Base-by-base conservation (phyloP, 129 eudicot genomes). In the Sambucus nigra region DNA sequence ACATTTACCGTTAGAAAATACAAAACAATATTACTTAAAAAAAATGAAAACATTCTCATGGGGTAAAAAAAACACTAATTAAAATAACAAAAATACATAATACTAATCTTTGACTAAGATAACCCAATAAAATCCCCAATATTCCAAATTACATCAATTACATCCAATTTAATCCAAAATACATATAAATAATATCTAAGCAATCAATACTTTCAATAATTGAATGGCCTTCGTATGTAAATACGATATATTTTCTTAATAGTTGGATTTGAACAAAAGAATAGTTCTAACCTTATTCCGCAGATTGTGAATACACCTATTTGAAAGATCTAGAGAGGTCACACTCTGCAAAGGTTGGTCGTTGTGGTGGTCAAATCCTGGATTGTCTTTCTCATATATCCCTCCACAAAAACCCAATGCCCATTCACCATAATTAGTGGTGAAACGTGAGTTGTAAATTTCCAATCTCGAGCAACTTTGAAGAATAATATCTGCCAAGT, bases 381-480 rank as follows among this genome's bases (percentile, higher is more conserved):
- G 91, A 63, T 82, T 82, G 41, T 80, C 85, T 67, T 76, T 69
- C 12, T 72, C 74, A 31, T 69, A 82, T 47, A 86, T 67, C 70
- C 84, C 99, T 72, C 94, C 99, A 69, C 95, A 86, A 68, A 92
- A 92, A 44, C 99, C 95, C 68, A 92, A 66, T 25, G 94, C 99
- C 95, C 95, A 86, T 55, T 59, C 77, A 41, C 94, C 79, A 55
- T 60, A 92, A 14, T 67, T 74, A 26, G 55, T 28, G 25, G 99
- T 92, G 57, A 92, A 86, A 51, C 45, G 46, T 6, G 95, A 86
- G 83, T 92, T 92, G 67, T 59, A 79, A 6, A 92, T 82, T 65
- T 92, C 99, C 78, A 92, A 61, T 16, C 44, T 59, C 25, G 82
- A 82, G 69, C 83, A 82, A 51, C 51, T 72, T 15, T 25, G 67